Evolutionary conservation across 768 basidiomycete species (phyloP).

Genomic region (Cystobasidium onofrii): DNA sequence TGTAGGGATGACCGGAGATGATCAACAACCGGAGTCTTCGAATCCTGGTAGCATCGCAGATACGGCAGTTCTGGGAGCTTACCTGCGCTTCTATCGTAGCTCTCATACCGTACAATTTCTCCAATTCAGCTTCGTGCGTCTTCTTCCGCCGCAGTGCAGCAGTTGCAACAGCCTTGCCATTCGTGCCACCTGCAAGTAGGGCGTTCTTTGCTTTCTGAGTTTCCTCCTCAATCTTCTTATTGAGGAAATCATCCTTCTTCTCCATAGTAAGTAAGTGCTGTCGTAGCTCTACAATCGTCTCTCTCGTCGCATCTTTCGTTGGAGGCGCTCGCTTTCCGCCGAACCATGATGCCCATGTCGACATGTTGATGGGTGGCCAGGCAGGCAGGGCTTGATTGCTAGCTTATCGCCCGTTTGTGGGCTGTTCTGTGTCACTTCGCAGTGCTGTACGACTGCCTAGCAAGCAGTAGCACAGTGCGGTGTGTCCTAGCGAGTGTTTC

Average conservation of each 20-base stretch:
- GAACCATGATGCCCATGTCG: slow-evolving; percentile 73
- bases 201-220: slow-evolving; percentile 70
- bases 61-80: neutral
- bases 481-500: neutral
- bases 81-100: slow-evolving; percentile 86
- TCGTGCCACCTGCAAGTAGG: slow-evolving; percentile 5
- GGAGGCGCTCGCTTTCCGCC: slow-evolving; percentile 61
- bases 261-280: slow-evolving; percentile 94
- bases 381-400: neutral
- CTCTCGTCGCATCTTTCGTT: slow-evolving; percentile 72
- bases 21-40: neutral
- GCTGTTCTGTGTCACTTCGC: neutral
- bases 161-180: slow-evolving; percentile 59
- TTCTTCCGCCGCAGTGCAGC: slow-evolving; percentile 91
- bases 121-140: slow-evolving; percentile 72
- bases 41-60: neutral
- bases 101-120: slow-evolving; percentile 71
- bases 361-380: slow-evolving; percentile 45
- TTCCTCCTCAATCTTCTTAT: slow-evolving; percentile 85
- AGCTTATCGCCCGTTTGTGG: neutral
- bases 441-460: neutral
- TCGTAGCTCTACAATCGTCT: slow-evolving; percentile 82
- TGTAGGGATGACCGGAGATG: neutral
- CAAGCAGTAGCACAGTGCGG: neutral
- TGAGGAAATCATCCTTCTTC: slow-evolving; percentile 96